Conservation (phyloP, 140 eudicot species). For the Stevia rebaudiana region DNA sequence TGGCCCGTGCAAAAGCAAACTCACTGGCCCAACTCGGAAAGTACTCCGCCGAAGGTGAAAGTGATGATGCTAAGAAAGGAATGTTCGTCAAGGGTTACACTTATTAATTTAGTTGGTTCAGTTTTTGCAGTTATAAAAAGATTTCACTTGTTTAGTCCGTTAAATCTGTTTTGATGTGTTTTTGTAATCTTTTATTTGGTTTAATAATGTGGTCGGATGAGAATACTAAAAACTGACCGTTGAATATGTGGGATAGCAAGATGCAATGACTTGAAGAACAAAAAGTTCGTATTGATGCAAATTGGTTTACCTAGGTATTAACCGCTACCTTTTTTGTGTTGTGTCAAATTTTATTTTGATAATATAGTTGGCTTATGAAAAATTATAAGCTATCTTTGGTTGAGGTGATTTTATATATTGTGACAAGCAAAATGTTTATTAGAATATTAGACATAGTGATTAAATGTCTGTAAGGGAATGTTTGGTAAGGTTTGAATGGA, state of each 20-base stretch:
- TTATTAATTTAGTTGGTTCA: slow-evolving; percentile 36
- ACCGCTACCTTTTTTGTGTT: not conserved
- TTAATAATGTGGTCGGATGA: slow-evolving; percentile 26
- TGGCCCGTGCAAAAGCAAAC: slow-evolving; percentile 87
- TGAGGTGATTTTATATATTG: too few relatives aligned
- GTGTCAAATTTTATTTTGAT: not conserved
- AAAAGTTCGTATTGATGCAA: not conserved
- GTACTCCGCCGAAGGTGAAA: slow-evolving; percentile 91
- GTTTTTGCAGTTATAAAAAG: slow-evolving; percentile 6
- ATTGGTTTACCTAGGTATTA: not conserved
- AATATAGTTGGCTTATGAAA: not conserved
- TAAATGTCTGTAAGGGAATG: too few relatives aligned
- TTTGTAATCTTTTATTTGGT: slow-evolving; percentile 24
- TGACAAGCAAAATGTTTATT: not conserved
- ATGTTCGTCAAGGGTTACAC: slow-evolving; percentile 94
- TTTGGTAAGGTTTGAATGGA: too few relatives aligned
- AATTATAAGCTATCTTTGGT: not conserved
- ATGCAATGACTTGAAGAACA: too few relatives aligned
- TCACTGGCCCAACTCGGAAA: slow-evolving; percentile 89
- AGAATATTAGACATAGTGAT: too few relatives aligned
- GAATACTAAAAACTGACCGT: slow-evolving; percentile 12
- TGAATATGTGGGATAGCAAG: slow-evolving; percentile 12
- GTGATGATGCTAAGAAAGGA: slow-evolving; percentile 82
- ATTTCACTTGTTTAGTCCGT: slow-evolving; percentile 11
- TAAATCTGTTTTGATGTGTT: slow-evolving; percentile 9